Base-by-base conservation (phyloP, 2,329 filamentous ascomycete species). In the Venturia aucupariae region DNA sequence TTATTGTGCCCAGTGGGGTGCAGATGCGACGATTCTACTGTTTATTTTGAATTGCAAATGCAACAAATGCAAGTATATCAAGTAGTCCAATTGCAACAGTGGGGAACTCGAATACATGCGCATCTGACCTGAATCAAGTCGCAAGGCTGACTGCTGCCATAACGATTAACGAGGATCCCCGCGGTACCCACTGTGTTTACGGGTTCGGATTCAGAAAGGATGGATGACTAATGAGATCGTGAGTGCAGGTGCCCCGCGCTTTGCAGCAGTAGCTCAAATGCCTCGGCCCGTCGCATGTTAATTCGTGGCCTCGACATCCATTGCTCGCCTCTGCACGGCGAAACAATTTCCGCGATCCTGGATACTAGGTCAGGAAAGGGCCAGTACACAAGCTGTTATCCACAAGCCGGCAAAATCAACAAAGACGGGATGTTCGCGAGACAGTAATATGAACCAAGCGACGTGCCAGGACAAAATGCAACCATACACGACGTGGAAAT, bases 281-380 rank as follows among this genome's bases (percentile, higher is more conserved):
- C 51, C 51, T 57, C 51, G 51, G 51, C 51, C 15, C 19, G 51
- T 57, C 30, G 51, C 51, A 57, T 35, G 15, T 57, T 57, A 35
- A 57, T 8, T 57, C 51, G 15, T 2, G 22, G n/a, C 22, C 22
- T 24, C 5, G 10, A 46, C 42, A 46, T 8, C 7, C 13, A 38
- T 38, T n/a, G 30, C 3, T 35, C 27, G 19, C 27, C 24, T 35
- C 30, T 57, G 27, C 3, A 10, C 51, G 51, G 30, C 51, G 22
- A 27, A 51, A 57, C 27, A 57, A 19, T 57, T 17, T 57, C 51
- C 51, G 51, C 30, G 17, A 32, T 35, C 8, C 7, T 19, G 24
- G 11, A 10, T 22, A 10, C 8, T 27, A 5, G 22, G 10, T 5
- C 46, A 51, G 17, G 22, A 51, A 51, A 22, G n/a, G 44, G 1